These are phyloP conservation scores for Solioccasus polychromus DNA, from an alignment of 768 basidiomycete genomes.

Conservation along the genomic window DNA sequence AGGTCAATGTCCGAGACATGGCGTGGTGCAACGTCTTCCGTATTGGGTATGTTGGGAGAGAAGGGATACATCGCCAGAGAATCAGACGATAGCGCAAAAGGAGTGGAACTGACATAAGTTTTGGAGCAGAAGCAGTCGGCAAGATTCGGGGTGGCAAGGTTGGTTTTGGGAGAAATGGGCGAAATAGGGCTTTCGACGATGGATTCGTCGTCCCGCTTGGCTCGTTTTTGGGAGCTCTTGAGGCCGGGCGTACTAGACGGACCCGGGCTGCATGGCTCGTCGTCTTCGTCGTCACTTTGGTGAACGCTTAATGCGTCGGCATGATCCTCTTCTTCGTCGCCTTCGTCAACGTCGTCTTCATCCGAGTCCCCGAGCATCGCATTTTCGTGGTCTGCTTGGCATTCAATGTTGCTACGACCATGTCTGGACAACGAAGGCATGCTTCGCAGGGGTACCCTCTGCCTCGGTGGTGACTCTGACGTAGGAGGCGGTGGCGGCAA, in stretches of 20 bases:
- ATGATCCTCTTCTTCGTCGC: slow-evolving; percentile 33
- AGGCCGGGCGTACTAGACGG: slow-evolving; percentile 9
- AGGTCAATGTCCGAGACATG: slow-evolving; percentile 3
- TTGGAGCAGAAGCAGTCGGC: slow-evolving; percentile 8
- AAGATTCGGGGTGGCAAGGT: background rate
- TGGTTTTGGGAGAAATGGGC: background rate
- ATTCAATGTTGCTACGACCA: slow-evolving; percentile 27
- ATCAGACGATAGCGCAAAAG: slow-evolving; percentile 5
- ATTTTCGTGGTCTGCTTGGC: slow-evolving; percentile 20
- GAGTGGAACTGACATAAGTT: slow-evolving; percentile 5
- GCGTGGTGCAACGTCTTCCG: slow-evolving; percentile 1
- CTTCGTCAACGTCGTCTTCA: slow-evolving; percentile 34
- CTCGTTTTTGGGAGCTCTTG: slow-evolving; percentile 12
- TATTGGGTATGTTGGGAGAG: slow-evolving; percentile 14
- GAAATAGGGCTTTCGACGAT: slow-evolving; percentile 2
- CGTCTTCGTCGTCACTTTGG: slow-evolving; percentile 38
- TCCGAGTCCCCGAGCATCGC: slow-evolving; percentile 29
- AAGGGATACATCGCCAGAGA: slow-evolving; percentile 14
- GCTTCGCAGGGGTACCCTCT: slow-evolving; percentile 39
- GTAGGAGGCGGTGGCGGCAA: slow-evolving; percentile 34
- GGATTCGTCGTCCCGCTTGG: slow-evolving; percentile 1
- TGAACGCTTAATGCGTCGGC: slow-evolving; percentile 35
- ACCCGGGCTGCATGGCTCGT: slow-evolving; percentile 24
- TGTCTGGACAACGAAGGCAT: slow-evolving; percentile 54
- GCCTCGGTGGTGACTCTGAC: slow-evolving; percentile 10